phyloP scores from a whole-genome alignment of 2,329 filamentous ascomycete genomes.

The Lecanicillium sp. region DNA sequence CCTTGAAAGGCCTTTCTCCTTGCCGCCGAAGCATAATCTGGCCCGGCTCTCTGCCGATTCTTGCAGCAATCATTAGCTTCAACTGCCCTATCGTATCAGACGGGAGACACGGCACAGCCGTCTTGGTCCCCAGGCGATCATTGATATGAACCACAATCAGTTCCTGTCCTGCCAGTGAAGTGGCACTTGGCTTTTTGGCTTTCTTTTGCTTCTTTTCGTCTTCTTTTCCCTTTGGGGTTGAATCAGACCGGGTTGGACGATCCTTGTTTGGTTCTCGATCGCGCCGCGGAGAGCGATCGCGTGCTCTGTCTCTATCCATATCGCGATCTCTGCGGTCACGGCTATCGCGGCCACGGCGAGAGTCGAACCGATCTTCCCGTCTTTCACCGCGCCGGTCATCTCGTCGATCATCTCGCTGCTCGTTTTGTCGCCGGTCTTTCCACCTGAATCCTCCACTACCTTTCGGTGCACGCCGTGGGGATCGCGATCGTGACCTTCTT shows the following conservation, averaged over 20 bases:
- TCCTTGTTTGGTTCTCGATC: conserved; percentile 15
- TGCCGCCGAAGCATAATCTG: conserved; percentile 90
- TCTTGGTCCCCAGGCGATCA: conserved; percentile 92
- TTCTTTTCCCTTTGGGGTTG: conserved; percentile 18
- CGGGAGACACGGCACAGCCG: conserved; percentile 80
- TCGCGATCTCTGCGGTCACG: conserved; percentile 26
- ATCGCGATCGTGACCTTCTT: conserved; percentile 17
- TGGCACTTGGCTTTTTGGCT: conserved; percentile 17
- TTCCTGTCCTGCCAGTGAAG: conserved; percentile 46
- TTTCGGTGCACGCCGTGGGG: conserved; percentile 17
- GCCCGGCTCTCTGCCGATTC: conserved; percentile 80
- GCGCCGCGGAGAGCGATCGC: conserved; percentile 12
- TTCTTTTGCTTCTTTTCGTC: conserved; percentile 30
- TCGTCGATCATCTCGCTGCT: conserved; percentile 20
- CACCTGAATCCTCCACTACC: conserved; percentile 44
- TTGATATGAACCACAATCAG: conserved; percentile 96
- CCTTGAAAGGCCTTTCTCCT: conserved; percentile 89
- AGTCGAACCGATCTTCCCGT: not conserved
- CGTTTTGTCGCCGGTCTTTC: conserved; percentile 42
- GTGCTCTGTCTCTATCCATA: conserved; percentile 13
- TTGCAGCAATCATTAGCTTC: conserved; percentile 84
- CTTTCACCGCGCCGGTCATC: conserved; percentile 13
- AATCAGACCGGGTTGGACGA: conserved; percentile 13
- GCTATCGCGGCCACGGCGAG: conserved; percentile 20
- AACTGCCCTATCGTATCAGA: conserved; percentile 78